Evolutionary conservation across 2,329 filamentous ascomycete genomes (phyloP), one percentile per base, ranked within the genome.

Genomic region (Fusarium sp.): DNA sequence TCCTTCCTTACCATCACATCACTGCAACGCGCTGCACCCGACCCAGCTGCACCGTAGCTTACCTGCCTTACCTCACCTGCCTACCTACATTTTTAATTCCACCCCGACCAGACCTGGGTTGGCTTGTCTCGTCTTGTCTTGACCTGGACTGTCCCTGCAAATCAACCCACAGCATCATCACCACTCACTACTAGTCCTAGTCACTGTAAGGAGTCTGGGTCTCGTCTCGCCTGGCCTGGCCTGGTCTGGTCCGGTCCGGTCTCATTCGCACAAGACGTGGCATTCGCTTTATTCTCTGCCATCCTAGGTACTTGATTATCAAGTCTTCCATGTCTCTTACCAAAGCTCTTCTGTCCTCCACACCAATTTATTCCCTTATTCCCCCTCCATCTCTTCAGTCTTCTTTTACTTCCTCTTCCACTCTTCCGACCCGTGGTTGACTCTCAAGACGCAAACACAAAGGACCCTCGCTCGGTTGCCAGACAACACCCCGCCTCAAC

Each of bases 181-280:
- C 34, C 63, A 29, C 45, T 47, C 69, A 70, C 55, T 66, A 50
- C 52, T 52, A 52, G 53, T 51, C 44, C 50, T 53, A 43, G 34
- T 40, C 32, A 52, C 32, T 52, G 65, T 49, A 72, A 54, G 57
- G 61, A 66, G 69, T 71, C 65, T 62, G 34, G 34, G 34, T 38
- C 34, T 38, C 34, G 34, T 38, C 18, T 38, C 34, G 34, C 18
- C 34, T 32, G 7, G 30, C 15, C 30, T 38, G 6, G 34, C 18
- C 34, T 38, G 52, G 58, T 59, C 64, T 63, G 24, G 47, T 22
- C 50, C 45, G 38, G 45, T 55, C 58, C 61, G 50, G 67, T 72
- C 63, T 66, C 68, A 72, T 69, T 72, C 69, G 59, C 71, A 73
- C 71, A 65, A 75, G 73, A 69, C 73, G 70, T 75, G 71, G 73